A percentile compares a stretch with the other conserved stretches of the same genome.
Conservation (phyloP, 208 protist species). For the Trichomonas tenax region DNA sequence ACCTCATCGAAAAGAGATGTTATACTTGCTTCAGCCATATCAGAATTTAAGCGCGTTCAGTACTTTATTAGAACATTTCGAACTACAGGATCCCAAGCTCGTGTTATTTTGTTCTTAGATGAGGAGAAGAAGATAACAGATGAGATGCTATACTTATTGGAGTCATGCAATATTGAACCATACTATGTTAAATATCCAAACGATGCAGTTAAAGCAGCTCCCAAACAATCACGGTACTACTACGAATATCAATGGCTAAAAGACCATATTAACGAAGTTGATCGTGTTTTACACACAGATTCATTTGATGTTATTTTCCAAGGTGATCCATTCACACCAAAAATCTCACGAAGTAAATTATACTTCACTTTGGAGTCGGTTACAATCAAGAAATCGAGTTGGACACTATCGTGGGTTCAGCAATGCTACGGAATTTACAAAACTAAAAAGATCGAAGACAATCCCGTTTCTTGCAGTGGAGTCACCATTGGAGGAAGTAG, state of each 20-base stretch:
- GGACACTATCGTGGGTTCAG: not conserved
- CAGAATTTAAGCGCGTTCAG: not conserved
- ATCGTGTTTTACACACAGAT: constrained; percentile 9
- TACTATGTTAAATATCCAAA: not conserved
- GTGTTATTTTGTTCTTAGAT: constrained; percentile 4
- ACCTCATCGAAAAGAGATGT: not conserved
- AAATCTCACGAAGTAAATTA: not conserved
- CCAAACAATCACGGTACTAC: not conserved
- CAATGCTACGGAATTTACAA: not conserved
- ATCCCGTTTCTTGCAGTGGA: not conserved
- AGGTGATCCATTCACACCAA: not conserved
- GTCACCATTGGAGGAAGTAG: not conserved
- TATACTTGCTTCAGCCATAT: not conserved
- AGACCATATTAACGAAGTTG: not conserved
- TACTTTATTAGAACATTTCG: not conserved
- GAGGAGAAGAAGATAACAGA: not conserved
- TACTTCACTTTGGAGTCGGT: not conserved
- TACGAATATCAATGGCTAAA: not conserved
- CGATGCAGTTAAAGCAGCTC: not conserved
- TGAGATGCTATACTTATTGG: not conserved
- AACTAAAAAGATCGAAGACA: not conserved
- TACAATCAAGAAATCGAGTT: not conserved
- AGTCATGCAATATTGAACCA: not conserved
- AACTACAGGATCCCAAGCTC: not conserved
- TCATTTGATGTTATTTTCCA: constrained; percentile 18